Conservation (phyloP, 495 filamentous ascomycete species). For the Penicillium flavigenum region DNA sequence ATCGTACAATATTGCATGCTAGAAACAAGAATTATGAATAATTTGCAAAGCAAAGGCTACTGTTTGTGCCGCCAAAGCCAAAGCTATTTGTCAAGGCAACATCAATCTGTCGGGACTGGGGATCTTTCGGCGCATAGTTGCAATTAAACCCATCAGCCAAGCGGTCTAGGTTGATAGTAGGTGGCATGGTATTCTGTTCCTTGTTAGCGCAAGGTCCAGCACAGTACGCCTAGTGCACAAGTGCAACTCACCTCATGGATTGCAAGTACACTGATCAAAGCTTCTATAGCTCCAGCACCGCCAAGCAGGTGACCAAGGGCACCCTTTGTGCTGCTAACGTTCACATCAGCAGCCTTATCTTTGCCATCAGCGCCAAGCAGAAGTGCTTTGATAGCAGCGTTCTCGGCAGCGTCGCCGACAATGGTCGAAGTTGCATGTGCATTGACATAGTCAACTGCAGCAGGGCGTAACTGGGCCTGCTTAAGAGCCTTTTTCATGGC, state of each 20-base stretch:
- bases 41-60: conserved; percentile 73
- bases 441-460: conserved; percentile 85
- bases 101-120: conserved; percentile 68
- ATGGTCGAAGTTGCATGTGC: conserved; percentile 88
- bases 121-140: conserved; percentile 76
- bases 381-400: conserved; percentile 73
- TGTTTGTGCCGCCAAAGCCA: conserved; percentile 97
- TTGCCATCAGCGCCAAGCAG: conserved; percentile 72
- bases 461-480: conserved; percentile 67
- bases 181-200: conserved; percentile 71
- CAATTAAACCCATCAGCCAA: conserved; percentile 70
- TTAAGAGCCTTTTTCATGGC: conserved; percentile 84
- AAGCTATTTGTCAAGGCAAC: conserved; percentile 93
- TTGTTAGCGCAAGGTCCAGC: conserved; percentile 21
- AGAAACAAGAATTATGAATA: conserved; percentile 9
- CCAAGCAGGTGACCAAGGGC: conserved; percentile 90
- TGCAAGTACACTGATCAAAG: conserved; percentile 76
- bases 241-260: conserved; percentile 66
- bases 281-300: conserved; percentile 85
- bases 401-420: conserved; percentile 87
- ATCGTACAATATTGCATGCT: conserved; percentile 14
- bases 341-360: conserved; percentile 60
- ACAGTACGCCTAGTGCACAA: not conserved
- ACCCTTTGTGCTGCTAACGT: conserved; percentile 91
- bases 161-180: conserved; percentile 80